These are phyloP conservation scores for Diophrys sp. DNA, from an alignment of 73 alveolate genomes.

Conservation along the genomic window DNA sequence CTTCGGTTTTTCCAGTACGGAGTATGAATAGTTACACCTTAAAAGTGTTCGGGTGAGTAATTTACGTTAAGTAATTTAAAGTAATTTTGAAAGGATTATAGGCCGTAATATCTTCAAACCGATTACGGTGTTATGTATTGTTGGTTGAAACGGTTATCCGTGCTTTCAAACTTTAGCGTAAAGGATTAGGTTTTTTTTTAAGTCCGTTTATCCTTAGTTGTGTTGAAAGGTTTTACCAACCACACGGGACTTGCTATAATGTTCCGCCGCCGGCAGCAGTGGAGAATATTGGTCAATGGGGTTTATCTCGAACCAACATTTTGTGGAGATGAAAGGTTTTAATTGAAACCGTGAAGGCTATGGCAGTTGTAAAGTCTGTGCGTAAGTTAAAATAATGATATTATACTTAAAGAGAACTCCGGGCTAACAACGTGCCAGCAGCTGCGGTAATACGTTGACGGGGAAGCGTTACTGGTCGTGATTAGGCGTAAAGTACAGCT, in stretches of 20 bases:
- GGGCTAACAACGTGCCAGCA: constrained; percentile 70
- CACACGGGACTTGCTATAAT: constrained; percentile 55
- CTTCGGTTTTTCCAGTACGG: no score
- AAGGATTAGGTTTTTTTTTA: neutral
- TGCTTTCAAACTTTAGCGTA: neutral
- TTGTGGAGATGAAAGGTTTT: constrained; percentile 33
- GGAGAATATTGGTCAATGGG: constrained; percentile 59
- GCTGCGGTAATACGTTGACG: constrained; percentile 70
- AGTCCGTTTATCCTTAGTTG: constrained; percentile 30
- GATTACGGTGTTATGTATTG: no score
- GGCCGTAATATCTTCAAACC: no score
- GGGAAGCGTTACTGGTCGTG: constrained; percentile 57
- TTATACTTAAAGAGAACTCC: constrained; percentile 40
- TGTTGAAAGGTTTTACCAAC: constrained; percentile 27
- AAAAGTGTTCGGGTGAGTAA: constrained; percentile 36
- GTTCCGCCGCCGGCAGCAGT: constrained; percentile 63
- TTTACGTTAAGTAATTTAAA: no score
- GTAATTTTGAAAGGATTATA: no score
- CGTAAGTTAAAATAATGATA: constrained; percentile 37
- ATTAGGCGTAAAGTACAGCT: constrained; percentile 53
- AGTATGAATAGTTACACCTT: no score
- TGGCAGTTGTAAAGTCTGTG: constrained; percentile 51
- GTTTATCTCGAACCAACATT: constrained; percentile 58
- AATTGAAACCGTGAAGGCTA: constrained; percentile 24
- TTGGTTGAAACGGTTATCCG: no score